Evolutionary conservation across 805 yeast species (phyloP), one percentile per base, ranked within the genome.

Genomic region (Pichia eremophila): DNA sequence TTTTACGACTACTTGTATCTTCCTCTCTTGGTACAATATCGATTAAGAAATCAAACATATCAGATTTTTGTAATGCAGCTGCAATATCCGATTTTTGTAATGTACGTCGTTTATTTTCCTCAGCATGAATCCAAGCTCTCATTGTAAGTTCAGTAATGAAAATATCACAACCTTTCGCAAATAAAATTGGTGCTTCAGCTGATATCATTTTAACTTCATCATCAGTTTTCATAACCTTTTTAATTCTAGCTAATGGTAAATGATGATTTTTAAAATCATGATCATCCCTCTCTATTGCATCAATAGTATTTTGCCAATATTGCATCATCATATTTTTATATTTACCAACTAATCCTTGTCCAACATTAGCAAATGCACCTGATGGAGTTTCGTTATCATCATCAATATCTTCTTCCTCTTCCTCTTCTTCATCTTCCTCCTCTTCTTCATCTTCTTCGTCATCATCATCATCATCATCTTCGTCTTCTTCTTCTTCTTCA

Each of bases 91-190:
- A 80, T 59, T 89, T 85, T 64, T 93, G 99, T 50, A 93, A 69
- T 6, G 99, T 93, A 51, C 99, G 70, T 55, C 99, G 77, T 62
- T 93, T 93, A 68, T 87, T 87, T 59, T 88, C 96, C 65, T 93
- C 98, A 3, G 98, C 96, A 58, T 90, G 96, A 52, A 93, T 88
- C 99, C 99, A 93, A 8, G 99, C 97, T 49, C 99, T 74, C 96
- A 93, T 90, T 14, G 99, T 90, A 47, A 93, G 71, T 64, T 93
- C 99, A 0, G 99, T 90, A 56, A 93, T 91, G 66, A 93, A 93
- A 35, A 93, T 82, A 63, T 93, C 99, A 67, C 99, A 93, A 1
- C 98, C 98, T 65, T 93, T 93, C 42, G 99, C 98, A 69, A 93
- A 93, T 51, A 93, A 67, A 34, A 93, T 89, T 2, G 99, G 99